Evolutionary conservation across 805 yeast genomes (phyloP), one percentile per base, ranked within the genome.

Genomic region (Teunomyces pallodes): DNA sequence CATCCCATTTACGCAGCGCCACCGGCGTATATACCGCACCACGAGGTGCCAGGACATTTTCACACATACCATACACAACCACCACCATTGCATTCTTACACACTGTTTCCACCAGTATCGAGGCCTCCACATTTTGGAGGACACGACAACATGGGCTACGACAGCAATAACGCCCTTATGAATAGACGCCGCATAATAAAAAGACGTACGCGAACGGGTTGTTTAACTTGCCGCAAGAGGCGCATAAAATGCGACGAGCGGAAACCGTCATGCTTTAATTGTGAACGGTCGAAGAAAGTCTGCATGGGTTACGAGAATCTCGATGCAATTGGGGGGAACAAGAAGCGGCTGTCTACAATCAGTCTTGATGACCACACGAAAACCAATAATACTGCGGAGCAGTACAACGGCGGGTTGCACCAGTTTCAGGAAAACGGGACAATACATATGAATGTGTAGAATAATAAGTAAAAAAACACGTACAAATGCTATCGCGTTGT

Each of bases 161-260:
- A 60, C 38, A 64, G 64, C 29, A 66, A 65, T 48, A 62, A 66
- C 39, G 68, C 70, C 24, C 53, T 64, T 46, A 33, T 67, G 43
- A 61, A 64, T 54, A 70, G 70, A 50, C 59, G 77, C 43, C 62
- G 80, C 42, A 72, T 75, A 51, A 74, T 80, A 51, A 77, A 82
- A 57, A 69, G 84, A 41, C 70, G 91, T 45, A 86, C 90, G 2
- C 72, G 87, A 57, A 84, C 90, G 0, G 92, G 92, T 2, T 86
- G 91, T 61, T 64, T 84, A 47, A 86, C 91, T 1, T 86, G 91
- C 61, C 74, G 90, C 30, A 78, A 81, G 59, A 67, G 90, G 52
- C 70, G 90, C 42, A 53, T 51, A 47, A 53, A 53, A 66, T 86
- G 91, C 64, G 91, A 86, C 64, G 91, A 86, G 67, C 64, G 83